Percentiles rank a stretch among this genome's conserved stretches.
phyloP scores from a whole-genome alignment of 78 protist species.

The Corallochytrium limacisporum region DNA sequence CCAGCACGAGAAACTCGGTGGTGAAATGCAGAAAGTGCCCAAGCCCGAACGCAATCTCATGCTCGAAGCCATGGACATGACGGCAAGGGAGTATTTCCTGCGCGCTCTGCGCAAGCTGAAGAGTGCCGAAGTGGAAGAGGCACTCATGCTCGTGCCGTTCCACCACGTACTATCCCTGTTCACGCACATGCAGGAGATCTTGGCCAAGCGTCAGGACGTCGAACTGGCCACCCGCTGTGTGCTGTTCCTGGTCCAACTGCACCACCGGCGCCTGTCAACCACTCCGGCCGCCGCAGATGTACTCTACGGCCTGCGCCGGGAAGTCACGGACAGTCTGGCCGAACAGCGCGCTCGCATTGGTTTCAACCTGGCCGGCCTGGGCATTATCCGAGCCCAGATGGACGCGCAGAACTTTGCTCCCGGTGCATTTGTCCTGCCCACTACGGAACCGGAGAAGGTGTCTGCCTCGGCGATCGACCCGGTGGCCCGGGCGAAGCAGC shows the following conservation, averaged over 20 bases:
- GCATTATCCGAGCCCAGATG: no score
- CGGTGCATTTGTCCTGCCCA: no score
- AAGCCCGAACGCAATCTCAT: slow-evolving; percentile 4
- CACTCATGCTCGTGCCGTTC: slow-evolving; percentile 27
- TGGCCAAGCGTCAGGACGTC: not conserved
- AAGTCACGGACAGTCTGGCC: not conserved
- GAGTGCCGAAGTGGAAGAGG: slow-evolving; percentile 25
- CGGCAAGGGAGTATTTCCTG: not conserved
- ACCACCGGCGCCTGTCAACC: not conserved
- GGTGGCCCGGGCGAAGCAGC: no score
- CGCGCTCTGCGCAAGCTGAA: not conserved
- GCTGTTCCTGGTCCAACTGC: slow-evolving; percentile 29
- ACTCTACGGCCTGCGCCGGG: not conserved
- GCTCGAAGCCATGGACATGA: not conserved
- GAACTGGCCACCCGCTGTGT: slow-evolving; percentile 25
- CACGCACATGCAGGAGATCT: not conserved
- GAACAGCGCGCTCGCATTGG: not conserved
- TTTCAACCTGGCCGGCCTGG: not conserved
- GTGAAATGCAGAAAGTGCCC: not conserved
- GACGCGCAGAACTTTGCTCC: no score
- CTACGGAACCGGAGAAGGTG: no score
- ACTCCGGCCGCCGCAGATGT: not conserved
- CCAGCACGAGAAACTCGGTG: not conserved
- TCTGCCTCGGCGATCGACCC: no score
- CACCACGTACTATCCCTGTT: not conserved